phyloP scores from a whole-genome alignment of 495 filamentous ascomycete species.

The Trichocladium uniseriatum region DNA sequence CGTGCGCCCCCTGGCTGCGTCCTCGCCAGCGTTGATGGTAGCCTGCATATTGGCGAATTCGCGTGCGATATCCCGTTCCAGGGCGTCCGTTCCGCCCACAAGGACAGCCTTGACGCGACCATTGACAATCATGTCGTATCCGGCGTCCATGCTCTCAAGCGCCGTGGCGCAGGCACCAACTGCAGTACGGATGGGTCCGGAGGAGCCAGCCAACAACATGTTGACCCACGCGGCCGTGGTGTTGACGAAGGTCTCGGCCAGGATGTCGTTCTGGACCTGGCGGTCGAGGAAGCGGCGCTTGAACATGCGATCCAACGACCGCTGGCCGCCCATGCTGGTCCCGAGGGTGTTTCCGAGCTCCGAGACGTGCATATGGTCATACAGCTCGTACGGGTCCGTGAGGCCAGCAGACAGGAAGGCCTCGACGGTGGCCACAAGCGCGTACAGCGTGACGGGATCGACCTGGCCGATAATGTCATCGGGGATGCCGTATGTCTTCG shows the following conservation, averaged over 20 bases:
- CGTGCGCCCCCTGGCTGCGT: conserved; percentile 89
- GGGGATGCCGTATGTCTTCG: conserved; percentile 86
- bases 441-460: conserved; percentile 89
- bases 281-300: conserved; percentile 94
- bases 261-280: conserved; percentile 94
- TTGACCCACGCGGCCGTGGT: conserved; percentile 99
- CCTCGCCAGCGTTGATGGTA: conserved; percentile 92
- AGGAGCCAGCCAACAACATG: conserved; percentile 94
- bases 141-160: conserved; percentile 94
- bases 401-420: conserved; percentile 86
- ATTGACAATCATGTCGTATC: conserved; percentile 94
- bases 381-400: conserved; percentile 98
- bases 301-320: conserved; percentile 92
- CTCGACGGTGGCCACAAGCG: conserved; percentile 88
- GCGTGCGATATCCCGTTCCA: conserved; percentile 97
- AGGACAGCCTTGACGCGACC: conserved; percentile 95
- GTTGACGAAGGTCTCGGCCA: conserved; percentile 99
- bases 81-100: conserved; percentile 97
- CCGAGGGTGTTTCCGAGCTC: conserved; percentile 98
- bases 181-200: conserved; percentile 98
- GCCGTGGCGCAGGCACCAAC: conserved; percentile 96
- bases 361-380: conserved; percentile 97
- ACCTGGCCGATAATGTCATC: conserved; percentile 98
- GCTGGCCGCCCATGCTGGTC: conserved; percentile 91
- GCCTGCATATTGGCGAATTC: conserved; percentile 99